A percentile compares a stretch with the other conserved stretches of the same genome.
These are phyloP conservation scores for Dendrobium chrysotoxum DNA, from an alignment of 106 monocot species.

Conservation along the genomic window DNA sequence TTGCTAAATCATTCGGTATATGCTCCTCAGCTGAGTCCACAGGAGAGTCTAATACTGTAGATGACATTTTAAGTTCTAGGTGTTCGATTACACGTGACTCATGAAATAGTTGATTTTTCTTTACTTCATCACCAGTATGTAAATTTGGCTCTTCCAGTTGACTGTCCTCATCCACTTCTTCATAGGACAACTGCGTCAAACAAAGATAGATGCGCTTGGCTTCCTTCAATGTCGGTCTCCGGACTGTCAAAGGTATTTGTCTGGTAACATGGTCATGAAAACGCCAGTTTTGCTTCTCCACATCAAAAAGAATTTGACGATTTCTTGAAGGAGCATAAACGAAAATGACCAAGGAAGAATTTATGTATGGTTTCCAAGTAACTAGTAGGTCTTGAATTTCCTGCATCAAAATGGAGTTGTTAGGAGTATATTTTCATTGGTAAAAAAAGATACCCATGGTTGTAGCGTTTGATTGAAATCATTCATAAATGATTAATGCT, in stretches of 20 bases:
- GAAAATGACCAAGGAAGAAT: constrained; percentile 42
- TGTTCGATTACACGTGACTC: constrained; percentile 8
- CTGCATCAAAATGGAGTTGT: constrained; percentile 30
- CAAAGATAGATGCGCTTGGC: constrained; percentile 56
- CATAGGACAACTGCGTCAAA: constrained; percentile 44
- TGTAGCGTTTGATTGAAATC: neutral
- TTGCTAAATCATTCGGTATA: constrained; percentile 5
- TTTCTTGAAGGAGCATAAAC: constrained; percentile 75
- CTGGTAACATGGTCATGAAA: constrained; percentile 27
- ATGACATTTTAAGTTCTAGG: constrained; percentile 15
- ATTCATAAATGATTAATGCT: neutral
- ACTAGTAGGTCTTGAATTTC: constrained; percentile 82
- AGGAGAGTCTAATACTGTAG: constrained; percentile 15
- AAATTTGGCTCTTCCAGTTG: constrained; percentile 10
- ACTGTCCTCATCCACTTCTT: constrained; percentile 12
- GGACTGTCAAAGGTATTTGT: constrained; percentile 72
- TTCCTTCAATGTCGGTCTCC: constrained; percentile 86
- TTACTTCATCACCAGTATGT: constrained; percentile 8
- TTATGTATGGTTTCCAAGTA: constrained; percentile 77
- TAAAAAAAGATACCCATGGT: neutral
- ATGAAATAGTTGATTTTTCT: constrained; percentile 5
- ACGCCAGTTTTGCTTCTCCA: constrained; percentile 27
- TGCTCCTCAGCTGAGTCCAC: constrained; percentile 20
- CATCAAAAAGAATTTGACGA: constrained; percentile 71
- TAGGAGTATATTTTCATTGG: neutral